A percentile compares a stretch with the other conserved stretches of the same genome.
Evolutionary conservation across 805 yeast genomes (phyloP).

Genomic region (Yarrowia osloensis): DNA sequence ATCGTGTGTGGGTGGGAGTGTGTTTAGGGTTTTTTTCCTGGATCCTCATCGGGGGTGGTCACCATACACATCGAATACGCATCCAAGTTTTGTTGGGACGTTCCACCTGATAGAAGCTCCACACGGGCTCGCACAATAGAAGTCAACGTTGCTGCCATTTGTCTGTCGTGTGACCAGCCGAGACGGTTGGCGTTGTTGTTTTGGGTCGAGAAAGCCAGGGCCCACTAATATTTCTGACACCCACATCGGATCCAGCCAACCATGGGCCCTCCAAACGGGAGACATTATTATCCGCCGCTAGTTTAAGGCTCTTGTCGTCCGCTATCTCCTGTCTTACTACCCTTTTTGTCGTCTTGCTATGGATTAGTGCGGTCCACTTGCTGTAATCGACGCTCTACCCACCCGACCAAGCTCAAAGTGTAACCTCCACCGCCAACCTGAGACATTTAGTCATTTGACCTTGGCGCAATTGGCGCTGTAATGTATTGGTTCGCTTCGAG

Average conservation of each 20-base stretch:
- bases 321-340: background rate
- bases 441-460: constrained; percentile 9
- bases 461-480: background rate
- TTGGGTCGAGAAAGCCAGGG: background rate
- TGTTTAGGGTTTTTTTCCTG: background rate
- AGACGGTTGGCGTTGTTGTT: background rate
- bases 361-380: too few relatives aligned
- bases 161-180: background rate
- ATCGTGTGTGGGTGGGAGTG: background rate
- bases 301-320: too few relatives aligned
- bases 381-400: background rate
- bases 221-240: background rate
- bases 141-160: too few relatives aligned
- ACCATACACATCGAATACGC: background rate
- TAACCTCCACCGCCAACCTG: constrained; percentile 5
- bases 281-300: too few relatives aligned
- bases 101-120: background rate
- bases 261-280: background rate
- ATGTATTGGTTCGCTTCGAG: too few relatives aligned
- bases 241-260: background rate
- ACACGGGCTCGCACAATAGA: too few relatives aligned
- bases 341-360: too few relatives aligned
- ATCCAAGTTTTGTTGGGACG: background rate
- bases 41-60: constrained; percentile 18
- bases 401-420: background rate